phyloP scores from a whole-genome alignment of 2,329 filamentous ascomycete genomes.

The Fusarium acutatum region DNA sequence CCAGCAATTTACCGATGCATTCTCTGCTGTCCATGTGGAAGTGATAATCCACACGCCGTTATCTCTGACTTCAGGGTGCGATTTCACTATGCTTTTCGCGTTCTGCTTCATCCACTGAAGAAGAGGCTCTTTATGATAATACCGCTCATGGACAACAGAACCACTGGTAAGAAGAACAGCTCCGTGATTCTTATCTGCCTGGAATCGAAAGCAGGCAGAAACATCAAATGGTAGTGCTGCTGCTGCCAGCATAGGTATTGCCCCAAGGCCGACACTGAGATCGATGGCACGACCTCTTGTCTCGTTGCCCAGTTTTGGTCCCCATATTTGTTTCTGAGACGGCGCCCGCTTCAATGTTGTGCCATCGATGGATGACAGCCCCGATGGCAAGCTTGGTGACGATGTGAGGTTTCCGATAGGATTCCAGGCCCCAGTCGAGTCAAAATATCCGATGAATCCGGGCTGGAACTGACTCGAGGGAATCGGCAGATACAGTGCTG shows the following conservation, averaged over 20 bases:
- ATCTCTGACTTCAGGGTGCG: neutral
- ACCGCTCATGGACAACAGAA: neutral
- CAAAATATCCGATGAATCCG: neutral
- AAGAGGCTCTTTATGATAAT: neutral
- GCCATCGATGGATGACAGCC: fast-evolving
- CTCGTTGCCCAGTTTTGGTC: neutral
- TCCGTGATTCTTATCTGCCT: neutral
- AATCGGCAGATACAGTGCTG: neutral
- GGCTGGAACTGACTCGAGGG: neutral
- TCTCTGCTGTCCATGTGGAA: neutral
- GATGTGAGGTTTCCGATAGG: neutral
- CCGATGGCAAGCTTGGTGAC: neutral
- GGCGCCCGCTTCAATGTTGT: neutral
- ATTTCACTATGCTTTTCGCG: neutral
- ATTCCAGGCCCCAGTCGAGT: neutral
- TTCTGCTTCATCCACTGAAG: neutral
- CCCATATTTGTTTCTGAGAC: neutral
- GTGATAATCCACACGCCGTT: neutral
- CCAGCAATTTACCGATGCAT: neutral
- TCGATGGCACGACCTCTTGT: neutral
- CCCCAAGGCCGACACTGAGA: neutral
- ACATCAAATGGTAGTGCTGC: neutral
- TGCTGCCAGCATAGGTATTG: neutral
- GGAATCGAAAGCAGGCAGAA: neutral
- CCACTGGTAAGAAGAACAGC: neutral